phyloP scores from a whole-genome alignment of 2,329 filamentous ascomycete genomes.

The Leptosphaerulina australis region DNA sequence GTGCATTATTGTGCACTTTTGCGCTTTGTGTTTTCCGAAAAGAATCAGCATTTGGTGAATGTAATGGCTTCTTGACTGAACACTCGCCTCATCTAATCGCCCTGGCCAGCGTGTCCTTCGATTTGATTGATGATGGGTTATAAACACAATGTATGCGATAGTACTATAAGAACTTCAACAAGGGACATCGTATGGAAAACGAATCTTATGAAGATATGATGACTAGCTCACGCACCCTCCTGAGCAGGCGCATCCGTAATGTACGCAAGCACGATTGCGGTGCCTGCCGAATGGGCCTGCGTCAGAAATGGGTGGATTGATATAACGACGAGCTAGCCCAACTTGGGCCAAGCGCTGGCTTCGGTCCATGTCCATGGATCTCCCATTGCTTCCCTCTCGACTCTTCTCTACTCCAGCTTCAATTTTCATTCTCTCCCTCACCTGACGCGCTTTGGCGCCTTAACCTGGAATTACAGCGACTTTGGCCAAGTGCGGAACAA shows the following conservation, averaged over 20 bases:
- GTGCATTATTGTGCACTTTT: background rate
- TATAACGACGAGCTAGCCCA: too few relatives aligned
- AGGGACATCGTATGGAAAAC: background rate
- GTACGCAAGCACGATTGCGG: conserved; percentile 7
- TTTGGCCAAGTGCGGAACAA: conserved; percentile 31
- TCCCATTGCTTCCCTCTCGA: conserved; percentile 30
- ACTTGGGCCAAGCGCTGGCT: too few relatives aligned
- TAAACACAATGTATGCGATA: conserved; percentile 4
- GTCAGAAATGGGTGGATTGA: conserved; percentile 10
- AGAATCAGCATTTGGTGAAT: background rate
- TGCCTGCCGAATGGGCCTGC: conserved; percentile 10
- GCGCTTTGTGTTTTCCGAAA: background rate
- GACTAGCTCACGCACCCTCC: background rate
- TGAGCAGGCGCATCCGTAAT: conserved; percentile 1
- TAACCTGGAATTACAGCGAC: conserved; percentile 8
- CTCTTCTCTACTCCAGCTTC: conserved; percentile 30
- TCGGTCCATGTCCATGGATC: too few relatives aligned
- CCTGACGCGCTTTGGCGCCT: conserved; percentile 23
- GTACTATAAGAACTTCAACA: conserved; percentile 1
- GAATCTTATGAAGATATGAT: background rate
- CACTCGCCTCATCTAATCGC: background rate
- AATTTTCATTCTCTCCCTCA: conserved; percentile 25
- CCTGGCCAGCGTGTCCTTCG: background rate
- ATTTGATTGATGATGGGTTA: background rate
- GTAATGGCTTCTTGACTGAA: background rate